Evolutionary conservation across 352 stramenopile species (phyloP).

Genomic region (Phytophthora colocasiae): DNA sequence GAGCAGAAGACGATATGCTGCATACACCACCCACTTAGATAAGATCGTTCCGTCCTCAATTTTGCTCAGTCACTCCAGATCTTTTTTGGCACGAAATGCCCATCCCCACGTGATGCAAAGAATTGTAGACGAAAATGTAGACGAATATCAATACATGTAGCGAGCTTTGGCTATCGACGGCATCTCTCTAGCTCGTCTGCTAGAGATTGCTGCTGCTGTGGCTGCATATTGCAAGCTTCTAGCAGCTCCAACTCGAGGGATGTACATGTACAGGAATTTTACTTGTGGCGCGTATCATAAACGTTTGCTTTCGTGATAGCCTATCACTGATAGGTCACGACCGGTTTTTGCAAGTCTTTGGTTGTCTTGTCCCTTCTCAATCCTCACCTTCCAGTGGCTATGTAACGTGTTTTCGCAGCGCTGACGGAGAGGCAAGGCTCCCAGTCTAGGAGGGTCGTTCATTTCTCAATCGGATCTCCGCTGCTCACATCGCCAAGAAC

Average conservation of each 20-base stretch:
- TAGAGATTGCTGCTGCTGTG: no score
- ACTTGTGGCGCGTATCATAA: slow-evolving; percentile 2
- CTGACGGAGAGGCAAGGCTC: neutral
- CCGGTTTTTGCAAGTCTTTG: slow-evolving; percentile 31
- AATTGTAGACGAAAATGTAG: slow-evolving; percentile 13
- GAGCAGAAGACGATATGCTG: neutral
- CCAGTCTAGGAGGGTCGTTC: slow-evolving; percentile 2
- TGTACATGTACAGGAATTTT: slow-evolving; percentile 4
- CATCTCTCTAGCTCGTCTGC: no score
- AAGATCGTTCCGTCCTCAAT: no score
- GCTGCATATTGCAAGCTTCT: slow-evolving; percentile 2
- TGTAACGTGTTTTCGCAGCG: slow-evolving; percentile 8
- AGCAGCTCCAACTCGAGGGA: no score
- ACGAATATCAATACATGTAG: slow-evolving; percentile 1
- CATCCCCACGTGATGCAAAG: neutral
- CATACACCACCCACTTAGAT: no score
- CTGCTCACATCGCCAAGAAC: slow-evolving; percentile 14
- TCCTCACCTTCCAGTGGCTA: slow-evolving; percentile 5
- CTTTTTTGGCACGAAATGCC: neutral
- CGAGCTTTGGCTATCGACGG: slow-evolving; percentile 4
- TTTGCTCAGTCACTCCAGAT: no score
- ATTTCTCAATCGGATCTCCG: slow-evolving; percentile 32
- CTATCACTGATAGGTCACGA: slow-evolving; percentile 7
- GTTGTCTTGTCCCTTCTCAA: slow-evolving; percentile 12
- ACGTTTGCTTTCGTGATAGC: neutral